Base-by-base conservation (phyloP, 164 flowering plant species). In the Macadamia integrifolia region DNA sequence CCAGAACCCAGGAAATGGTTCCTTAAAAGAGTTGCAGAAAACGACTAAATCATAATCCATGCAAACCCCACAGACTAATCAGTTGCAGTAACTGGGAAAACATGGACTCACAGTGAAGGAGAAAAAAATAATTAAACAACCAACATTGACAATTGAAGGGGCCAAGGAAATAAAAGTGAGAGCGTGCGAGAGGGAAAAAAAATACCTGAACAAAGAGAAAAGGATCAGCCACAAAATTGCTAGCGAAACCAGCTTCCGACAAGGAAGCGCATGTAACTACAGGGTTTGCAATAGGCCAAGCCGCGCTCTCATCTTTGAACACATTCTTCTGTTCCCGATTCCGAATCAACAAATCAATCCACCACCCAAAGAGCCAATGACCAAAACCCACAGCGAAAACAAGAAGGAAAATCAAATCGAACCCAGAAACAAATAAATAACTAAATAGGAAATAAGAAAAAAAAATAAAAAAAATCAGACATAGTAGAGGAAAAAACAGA, bases 231-330 rank as follows among this genome's bases (percentile, higher is more conserved):
- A 77, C 80, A 50, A 77, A 79, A 68, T 79, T 81, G 68, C 82
- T 76, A 64, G 82, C 76, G 30, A 68, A 79, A 11, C 81, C 80
- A 55, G 81, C 76, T 65, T 70, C 77, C 18, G 84, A 81, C 46
- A 60, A 77, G 1, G 85, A 73, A 64, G 83, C 84, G 67, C 87
- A 84, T 35, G 83, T 82, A 15, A 84, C 68, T 10, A 84, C 85
- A 2, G 87, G 87, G 66, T 84, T 84, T 12, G 77, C 79, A 60
- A 93, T 94, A 6, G 98, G 98, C 97, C 98, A 93, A 9, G 97
- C 91, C 12, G 86, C 83, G 72, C 79, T 82, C 72, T 83, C 79
- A 61, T 93, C 77, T 66, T 62, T 81, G 91, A 91, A 78, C 48
- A 85, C 74, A 73, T 84, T 76, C 73, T 58, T 73, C 94, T 89